These are phyloP conservation scores for Gossypium turneri DNA, from an alignment of 345 rosid genomes.

Conservation along the genomic window DNA sequence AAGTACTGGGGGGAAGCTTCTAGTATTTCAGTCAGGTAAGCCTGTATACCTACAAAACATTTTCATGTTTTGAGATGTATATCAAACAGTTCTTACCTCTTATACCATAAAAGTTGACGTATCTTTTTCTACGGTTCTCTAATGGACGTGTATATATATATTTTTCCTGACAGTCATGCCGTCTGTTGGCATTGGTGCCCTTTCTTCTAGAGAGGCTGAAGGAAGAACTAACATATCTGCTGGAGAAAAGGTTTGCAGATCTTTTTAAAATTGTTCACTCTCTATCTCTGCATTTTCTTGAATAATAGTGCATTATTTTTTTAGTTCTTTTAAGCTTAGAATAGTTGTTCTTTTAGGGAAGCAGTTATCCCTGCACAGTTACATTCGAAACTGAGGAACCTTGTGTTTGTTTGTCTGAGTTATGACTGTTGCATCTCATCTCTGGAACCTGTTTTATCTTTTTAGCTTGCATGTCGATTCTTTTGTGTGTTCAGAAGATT, in stretches of 20 bases:
- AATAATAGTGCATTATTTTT: not conserved
- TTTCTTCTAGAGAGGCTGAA: conserved; percentile 92
- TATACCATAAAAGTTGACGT: not conserved
- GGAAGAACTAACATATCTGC: conserved; percentile 85
- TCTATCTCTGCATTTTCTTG: not conserved
- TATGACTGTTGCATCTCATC: not conserved
- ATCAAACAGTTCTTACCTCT: not conserved
- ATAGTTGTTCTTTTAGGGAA: conserved; percentile 2
- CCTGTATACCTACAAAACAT: not conserved
- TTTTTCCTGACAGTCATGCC: conserved; percentile 58
- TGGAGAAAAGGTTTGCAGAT: conserved; percentile 72
- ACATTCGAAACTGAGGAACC: not conserved
- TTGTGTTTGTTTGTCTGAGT: not conserved
- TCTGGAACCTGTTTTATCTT: not conserved
- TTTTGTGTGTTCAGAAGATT: not conserved
- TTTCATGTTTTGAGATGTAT: conserved; percentile 5
- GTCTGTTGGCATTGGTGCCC: conserved; percentile 93
- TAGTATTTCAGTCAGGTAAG: conserved; percentile 96
- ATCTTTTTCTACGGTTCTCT: not conserved
- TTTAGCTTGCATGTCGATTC: not conserved
- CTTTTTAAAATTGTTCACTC: conserved; percentile 7
- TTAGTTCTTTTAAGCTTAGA: not conserved
- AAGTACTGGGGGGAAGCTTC: conserved; percentile 88
- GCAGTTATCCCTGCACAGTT: not conserved
- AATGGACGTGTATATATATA: not conserved